Evolutionary conservation across 1,284 basidiomycete species (phyloP).

Genomic region (Marasmius sp.): DNA sequence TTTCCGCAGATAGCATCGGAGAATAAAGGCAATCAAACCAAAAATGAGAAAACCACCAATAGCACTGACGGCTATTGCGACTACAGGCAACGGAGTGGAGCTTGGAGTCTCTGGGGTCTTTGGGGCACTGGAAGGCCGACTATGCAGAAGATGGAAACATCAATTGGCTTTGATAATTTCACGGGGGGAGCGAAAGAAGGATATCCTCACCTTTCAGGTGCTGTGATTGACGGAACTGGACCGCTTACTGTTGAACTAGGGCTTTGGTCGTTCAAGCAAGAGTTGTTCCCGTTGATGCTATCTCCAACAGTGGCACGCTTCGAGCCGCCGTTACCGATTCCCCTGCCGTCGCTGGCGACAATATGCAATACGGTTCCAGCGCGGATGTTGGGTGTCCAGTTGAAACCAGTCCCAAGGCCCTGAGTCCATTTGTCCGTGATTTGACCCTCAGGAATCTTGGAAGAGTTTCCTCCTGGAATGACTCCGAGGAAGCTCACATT

Average conservation of each 20-base stretch:
- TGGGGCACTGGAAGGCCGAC: too few relatives aligned
- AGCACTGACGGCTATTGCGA: too few relatives aligned
- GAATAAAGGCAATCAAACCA: too few relatives aligned
- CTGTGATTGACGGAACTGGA: too few relatives aligned
- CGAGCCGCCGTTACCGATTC: constrained; percentile 69
- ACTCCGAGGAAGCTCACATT: constrained; percentile 58
- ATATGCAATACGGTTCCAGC: constrained; percentile 64
- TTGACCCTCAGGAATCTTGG: constrained; percentile 51
- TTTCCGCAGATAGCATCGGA: too few relatives aligned
- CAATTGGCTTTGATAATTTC: too few relatives aligned
- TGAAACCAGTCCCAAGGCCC: constrained; percentile 56
- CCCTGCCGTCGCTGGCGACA: constrained; percentile 64
- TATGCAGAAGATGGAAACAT: too few relatives aligned
- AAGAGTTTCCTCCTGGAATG: constrained; percentile 78
- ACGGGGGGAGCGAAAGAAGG: too few relatives aligned
- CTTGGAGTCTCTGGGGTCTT: too few relatives aligned
- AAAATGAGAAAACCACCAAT: too few relatives aligned
- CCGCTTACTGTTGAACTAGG: constrained; percentile 66
- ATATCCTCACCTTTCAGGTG: too few relatives aligned
- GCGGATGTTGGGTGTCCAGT: constrained; percentile 65
- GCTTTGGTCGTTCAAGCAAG: constrained; percentile 56
- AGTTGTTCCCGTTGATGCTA: constrained; percentile 43
- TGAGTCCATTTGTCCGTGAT: constrained; percentile 40
- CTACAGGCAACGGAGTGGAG: background rate
- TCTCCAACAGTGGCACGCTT: constrained; percentile 50